Evolutionary conservation across 306 rosid species (phyloP).

Genomic region (Herpetospermum pedunculosum): DNA sequence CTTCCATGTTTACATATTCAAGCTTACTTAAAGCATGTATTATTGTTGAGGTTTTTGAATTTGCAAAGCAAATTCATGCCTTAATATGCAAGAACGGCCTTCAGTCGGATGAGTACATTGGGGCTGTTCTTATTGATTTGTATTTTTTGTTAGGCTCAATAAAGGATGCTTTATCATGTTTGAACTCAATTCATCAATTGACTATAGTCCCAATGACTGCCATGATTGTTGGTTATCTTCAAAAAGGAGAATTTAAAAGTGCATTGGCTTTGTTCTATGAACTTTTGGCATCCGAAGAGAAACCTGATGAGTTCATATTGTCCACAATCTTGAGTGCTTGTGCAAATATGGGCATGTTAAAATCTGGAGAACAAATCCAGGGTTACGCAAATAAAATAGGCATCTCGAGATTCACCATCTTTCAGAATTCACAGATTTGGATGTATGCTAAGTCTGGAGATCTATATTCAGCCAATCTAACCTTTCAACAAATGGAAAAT

Average conservation of each 20-base stretch:
- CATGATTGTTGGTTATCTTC: conserved; percentile 37
- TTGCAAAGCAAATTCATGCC: conserved; percentile 42
- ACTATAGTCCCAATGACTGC: conserved; percentile 44
- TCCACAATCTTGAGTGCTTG: conserved; percentile 35
- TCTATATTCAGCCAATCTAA: conserved; percentile 24
- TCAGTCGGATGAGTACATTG: conserved; percentile 41
- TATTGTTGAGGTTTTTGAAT: conserved; percentile 22
- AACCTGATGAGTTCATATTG: conserved; percentile 36
- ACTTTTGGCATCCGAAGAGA: conserved; percentile 21
- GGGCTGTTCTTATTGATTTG: conserved; percentile 36
- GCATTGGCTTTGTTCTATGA: conserved; percentile 30
- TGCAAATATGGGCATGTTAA: conserved; percentile 32
- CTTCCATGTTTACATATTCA: conserved; percentile 46
- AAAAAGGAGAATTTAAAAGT: conserved; percentile 27
- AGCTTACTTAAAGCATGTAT: conserved; percentile 37
- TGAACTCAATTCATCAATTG: conserved; percentile 24
- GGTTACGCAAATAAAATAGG: conserved; percentile 35
- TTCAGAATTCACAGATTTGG: conserved; percentile 44
- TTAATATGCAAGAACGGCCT: conserved; percentile 34
- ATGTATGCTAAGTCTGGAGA: conserved; percentile 60
- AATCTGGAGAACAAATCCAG: conserved; percentile 46
- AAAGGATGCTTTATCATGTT: conserved; percentile 34
- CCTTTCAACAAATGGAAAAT: conserved; percentile 31
- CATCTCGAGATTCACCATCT: conserved; percentile 16
- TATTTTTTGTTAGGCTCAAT: conserved; percentile 28